These are phyloP conservation scores for Colletotrichum sp. DNA, from an alignment of 2,329 filamentous ascomycete species.

Conservation along the genomic window DNA sequence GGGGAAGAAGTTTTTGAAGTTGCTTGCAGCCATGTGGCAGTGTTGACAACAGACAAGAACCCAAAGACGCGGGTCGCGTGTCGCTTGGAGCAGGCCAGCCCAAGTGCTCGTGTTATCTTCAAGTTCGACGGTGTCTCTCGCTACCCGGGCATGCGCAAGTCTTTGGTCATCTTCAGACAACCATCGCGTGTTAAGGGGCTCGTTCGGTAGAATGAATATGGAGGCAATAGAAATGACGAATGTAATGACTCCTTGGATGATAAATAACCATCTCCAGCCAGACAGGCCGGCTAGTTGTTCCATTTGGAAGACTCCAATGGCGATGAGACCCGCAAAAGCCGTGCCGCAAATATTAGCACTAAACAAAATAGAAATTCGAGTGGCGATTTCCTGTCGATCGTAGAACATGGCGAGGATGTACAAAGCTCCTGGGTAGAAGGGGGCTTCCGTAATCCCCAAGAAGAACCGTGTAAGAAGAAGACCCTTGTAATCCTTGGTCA, in stretches of 20 bases:
- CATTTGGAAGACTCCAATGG: constrained; percentile 34
- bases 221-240: constrained; percentile 30
- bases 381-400: constrained; percentile 40
- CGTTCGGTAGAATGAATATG: constrained; percentile 39
- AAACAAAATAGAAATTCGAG: constrained; percentile 39
- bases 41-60: constrained; percentile 29
- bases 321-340: constrained; percentile 26
- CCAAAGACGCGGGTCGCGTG: constrained; percentile 29
- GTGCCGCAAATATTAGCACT: constrained; percentile 30
- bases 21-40: constrained; percentile 42
- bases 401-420: constrained; percentile 39
- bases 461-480: constrained; percentile 38
- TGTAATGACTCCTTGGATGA: constrained; percentile 41
- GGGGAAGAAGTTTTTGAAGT: constrained; percentile 49
- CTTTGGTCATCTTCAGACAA: constrained; percentile 39
- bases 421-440: constrained; percentile 24
- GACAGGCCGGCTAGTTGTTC: constrained; percentile 45
- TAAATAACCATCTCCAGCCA: constrained; percentile 55
- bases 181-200: constrained; percentile 40
- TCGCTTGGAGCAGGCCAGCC: constrained; percentile 24
- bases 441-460: constrained; percentile 38
- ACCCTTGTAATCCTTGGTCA: constrained; percentile 32
- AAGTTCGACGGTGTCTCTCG: constrained; percentile 28
- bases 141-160: constrained; percentile 44
- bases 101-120: constrained; percentile 42